Evolutionary conservation across 2,329 filamentous ascomycete genomes (phyloP).

Genomic region (Whalleya microplaca): DNA sequence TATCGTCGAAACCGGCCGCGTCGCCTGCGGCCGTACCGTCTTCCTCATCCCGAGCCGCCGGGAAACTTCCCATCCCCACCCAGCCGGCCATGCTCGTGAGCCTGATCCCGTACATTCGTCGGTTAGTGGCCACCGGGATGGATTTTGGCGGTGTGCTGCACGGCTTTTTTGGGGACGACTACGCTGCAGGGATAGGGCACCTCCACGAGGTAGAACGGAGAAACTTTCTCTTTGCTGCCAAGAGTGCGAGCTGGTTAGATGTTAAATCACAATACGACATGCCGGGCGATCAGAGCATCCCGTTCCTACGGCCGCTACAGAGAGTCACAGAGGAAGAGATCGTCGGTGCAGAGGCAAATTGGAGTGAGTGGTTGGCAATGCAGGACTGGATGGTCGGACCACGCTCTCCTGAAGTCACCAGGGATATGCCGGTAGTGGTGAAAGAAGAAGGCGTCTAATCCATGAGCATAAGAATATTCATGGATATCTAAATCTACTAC

Average conservation of each 20-base stretch:
- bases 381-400: conserved; percentile 99
- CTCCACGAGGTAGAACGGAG: conserved; percentile 87
- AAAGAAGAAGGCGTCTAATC: conserved; percentile 37
- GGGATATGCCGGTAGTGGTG: conserved; percentile 34
- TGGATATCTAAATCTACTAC: conserved; percentile 1
- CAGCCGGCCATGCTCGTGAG: conserved; percentile 56
- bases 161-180: conserved; percentile 96
- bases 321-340: conserved; percentile 80
- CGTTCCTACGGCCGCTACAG: conserved; percentile 84
- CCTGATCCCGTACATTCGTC: conserved; percentile 85
- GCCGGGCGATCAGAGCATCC: conserved; percentile 78
- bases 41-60: conserved; percentile 31
- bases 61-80: conserved; percentile 33
- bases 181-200: conserved; percentile 76
- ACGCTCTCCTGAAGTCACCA: conserved; percentile 59
- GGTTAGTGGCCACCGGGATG: conserved; percentile 88
- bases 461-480: background rate
- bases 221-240: conserved; percentile 94
- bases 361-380: conserved; percentile 96
- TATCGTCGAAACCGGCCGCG: conserved; percentile 43
- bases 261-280: conserved; percentile 94
- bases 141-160: conserved; percentile 86
- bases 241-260: conserved; percentile 85
- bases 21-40: conserved; percentile 41
- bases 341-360: conserved; percentile 76